Base-by-base conservation (phyloP, 2,329 filamentous ascomycete genomes). In the Xylariaceae sp. region DNA sequence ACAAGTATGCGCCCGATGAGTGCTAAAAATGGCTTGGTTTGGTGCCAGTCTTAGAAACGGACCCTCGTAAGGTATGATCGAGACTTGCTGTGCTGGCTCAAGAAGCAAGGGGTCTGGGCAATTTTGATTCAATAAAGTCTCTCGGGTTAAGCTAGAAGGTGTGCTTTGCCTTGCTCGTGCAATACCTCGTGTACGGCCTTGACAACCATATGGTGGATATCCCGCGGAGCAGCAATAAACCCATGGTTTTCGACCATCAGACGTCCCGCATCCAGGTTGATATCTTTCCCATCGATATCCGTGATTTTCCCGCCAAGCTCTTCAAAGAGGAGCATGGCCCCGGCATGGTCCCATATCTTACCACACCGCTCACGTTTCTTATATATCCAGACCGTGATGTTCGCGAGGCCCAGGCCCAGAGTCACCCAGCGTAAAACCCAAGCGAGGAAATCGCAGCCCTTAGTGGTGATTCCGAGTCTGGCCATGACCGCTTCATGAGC, bases 281-380 rank as follows among this genome's bases (percentile, higher is more conserved):
- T 77, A 1, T 70, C 68, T 54, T 70, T 72, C 1, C 80, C 80
- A 46, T 77, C 70, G 0, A 81, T 72, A 57, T 84, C 80, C 0
- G 79, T 82, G 49, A 84, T 72, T 54, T 70, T 72, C 1, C 80
- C 80, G 1, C 80, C 80, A 1, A 76, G 71, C 64, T 84, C 80
- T 56, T 81, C 75, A 43, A 80, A 83, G 6, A 84, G 63, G 34
- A 84, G 63, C 77, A 83, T 81, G 0, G 80, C 80, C 2, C 80
- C 80, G 0, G 80, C 80, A 53, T 84, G 80, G 57, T 84, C 80
- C 80, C 80, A 84, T 1, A 79, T 71, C 68, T 84, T 83, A 7
- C 74, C 80, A 8, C 71, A 70, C 0, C 79, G 71, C 29, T 74
- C 72, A 26, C 72, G 69, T 27, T 68, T 67, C 58, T 74, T 76